Evolutionary conservation across 768 basidiomycete species (phyloP), one percentile per base, ranked within the genome.

Genomic region (Lentinula aciculospora): DNA sequence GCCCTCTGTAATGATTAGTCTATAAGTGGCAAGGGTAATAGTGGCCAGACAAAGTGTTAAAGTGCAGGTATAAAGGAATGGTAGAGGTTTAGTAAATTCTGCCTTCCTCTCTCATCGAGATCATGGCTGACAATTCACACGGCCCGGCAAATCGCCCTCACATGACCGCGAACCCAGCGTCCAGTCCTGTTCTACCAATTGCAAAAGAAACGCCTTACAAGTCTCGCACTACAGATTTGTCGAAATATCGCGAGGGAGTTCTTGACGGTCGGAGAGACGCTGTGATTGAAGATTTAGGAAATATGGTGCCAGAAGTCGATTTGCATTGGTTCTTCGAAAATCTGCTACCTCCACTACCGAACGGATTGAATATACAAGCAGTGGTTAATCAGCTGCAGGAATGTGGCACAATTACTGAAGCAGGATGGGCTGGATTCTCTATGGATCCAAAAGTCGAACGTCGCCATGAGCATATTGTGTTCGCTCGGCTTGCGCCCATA

Each of bases 281-380:
- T 63, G n/a, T 55, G 48, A 59, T 80, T 70, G 57, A 78, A 77
- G 56, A 80, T 70, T 61, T 78, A 76, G 47, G 59, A 58, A 60
- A 61, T 58, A 10, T 60, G 62, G 44, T 56, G 57, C 62, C 81
- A 78, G 69, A 90, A 86, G 64, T 46, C 4, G 45, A 46, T 12
- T 19, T 46, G 21, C 1, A n/a, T 23, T 46, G 45, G 45, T 46
- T 46, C 6, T 46, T 46, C 13, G 45, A 46, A 23, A 19, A 46
- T 27, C 2, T 46, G 1, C 7, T 46, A 25, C 45, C 45, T 12
- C 32, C 32, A 4, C 32, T 32, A 1, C 32, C 32, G 32, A 32
- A 32, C 7, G 32, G 32, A 4, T 1, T 32, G 12, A 12, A 32
- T 32, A 32, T 32, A 32, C 12, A 7, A 2, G 12, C 32, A 32